These are phyloP conservation scores for Triticum dicoccoides DNA, from an alignment of 176 grass and related monocot genomes.

Conservation along the genomic window DNA sequence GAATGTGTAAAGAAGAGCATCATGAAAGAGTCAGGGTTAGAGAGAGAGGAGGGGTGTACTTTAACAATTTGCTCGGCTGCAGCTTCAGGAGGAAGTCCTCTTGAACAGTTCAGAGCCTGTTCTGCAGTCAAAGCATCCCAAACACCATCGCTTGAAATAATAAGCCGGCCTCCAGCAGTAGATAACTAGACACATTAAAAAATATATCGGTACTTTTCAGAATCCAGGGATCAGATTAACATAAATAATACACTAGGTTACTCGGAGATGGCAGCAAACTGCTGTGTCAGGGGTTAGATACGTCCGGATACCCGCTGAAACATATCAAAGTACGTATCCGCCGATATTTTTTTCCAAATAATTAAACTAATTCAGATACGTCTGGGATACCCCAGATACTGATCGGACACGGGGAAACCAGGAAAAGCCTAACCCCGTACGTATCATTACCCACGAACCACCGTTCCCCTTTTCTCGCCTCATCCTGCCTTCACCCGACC, in stretches of 20 bases:
- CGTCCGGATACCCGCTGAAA: background rate
- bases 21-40: background rate
- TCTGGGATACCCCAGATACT: background rate
- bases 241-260: conserved; percentile 5
- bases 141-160: conserved; percentile 96
- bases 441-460: background rate
- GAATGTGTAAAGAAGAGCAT: conserved; percentile 19
- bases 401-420: background rate
- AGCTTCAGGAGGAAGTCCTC: conserved; percentile 50
- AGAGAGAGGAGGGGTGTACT: conserved; percentile 37
- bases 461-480: background rate
- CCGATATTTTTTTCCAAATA: background rate
- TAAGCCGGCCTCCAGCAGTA: conserved; percentile 66
- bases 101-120: conserved; percentile 68
- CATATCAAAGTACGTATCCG: background rate
- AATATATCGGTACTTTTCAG: conserved; percentile 19
- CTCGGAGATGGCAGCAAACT: background rate
- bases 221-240: conserved; percentile 6
- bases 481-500: background rate
- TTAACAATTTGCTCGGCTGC: conserved; percentile 85
- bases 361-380: background rate
- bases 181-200: conserved; percentile 64
- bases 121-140: conserved; percentile 87
- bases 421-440: background rate
- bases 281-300: background rate